Evolutionary conservation across 2,329 filamentous ascomycete genomes (phyloP), one percentile per base, ranked within the genome.

Genomic region (Phaeophleospora eucalypticola): DNA sequence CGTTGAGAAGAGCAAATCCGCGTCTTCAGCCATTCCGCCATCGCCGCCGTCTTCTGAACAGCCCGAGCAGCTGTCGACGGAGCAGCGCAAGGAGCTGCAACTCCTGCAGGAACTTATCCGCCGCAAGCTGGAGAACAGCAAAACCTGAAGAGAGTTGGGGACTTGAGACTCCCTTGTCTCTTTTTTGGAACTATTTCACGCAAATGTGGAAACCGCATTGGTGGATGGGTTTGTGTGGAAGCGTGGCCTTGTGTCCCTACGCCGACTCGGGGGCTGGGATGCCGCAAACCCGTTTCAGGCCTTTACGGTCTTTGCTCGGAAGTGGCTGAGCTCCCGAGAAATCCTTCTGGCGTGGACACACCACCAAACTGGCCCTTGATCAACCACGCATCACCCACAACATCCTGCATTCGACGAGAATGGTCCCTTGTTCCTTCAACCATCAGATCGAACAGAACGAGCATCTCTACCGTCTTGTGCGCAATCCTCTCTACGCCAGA

Each of bases 61-160:
- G 59, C 65, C 49, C 48, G 61, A 47, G 48, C 56, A 53, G 56
- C 63, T 49, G 44, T 62, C 45, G 24, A 66, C 49, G 46, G 69
- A 57, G 60, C 64, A 65, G 60, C 57, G 60, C 24, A 61, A 59
- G 48, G 57, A 64, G 36, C 46, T 67, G 40, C 52, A 57, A 45
- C 53, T 62, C 47, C 52, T 68, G 44, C 65, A 67, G 42, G 64
- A 67, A 43, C 58, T 68, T 10, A 68, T 68, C 41, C 54, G 56
- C 16, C 58, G 65, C 16, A 61, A 55, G 48, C 53, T 67, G 24
- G 59, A 62, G 29, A 44, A 51, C 39, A 51, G 49, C 42, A 61
- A 61, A 54, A 47, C 56, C 16, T 64, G 58, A 61, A 36, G 21
- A n/a, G 34, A 33, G 17, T 24, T 21, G n/a, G n/a, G n/a, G 19